Conservation (phyloP, 495 filamentous ascomycete species). For the Podospora pseudoanserina region DNA sequence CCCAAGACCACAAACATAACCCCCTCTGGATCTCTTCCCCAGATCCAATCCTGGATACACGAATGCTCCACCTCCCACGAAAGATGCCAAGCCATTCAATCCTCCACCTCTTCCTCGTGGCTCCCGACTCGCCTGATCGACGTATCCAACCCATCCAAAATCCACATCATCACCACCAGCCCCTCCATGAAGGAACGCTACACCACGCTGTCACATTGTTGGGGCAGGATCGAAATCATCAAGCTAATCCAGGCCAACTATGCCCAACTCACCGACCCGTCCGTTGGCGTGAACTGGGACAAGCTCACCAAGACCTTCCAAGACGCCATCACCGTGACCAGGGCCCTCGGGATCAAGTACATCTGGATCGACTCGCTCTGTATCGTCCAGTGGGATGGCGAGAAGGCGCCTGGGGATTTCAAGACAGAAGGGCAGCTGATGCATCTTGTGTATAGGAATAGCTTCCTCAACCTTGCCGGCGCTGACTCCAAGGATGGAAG, state of each 20-base stretch:
- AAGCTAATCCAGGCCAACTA: neutral
- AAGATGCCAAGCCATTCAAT: neutral
- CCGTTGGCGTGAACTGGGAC: neutral
- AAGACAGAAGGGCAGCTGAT: conserved; percentile 17
- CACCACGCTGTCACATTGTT: neutral
- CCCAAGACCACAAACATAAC: neutral
- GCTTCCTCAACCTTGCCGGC: conserved; percentile 23
- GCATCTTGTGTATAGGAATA: conserved; percentile 23
- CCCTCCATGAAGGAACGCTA: conserved; percentile 1
- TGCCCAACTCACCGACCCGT: neutral
- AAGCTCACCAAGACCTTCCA: conserved; percentile 11
- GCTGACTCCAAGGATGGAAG: conserved; percentile 13
- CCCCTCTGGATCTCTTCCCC: neutral
- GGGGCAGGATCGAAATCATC: neutral
- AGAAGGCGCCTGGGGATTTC: conserved; percentile 12
- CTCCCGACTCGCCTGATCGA: conserved; percentile 8
- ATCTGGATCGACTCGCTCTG: conserved; percentile 32
- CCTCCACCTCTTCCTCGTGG: neutral
- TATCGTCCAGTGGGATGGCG: conserved; percentile 21
- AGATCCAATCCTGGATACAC: neutral
- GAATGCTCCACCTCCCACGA: neutral
- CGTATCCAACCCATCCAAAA: neutral
- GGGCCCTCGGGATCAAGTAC: conserved; percentile 14
- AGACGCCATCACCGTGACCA: conserved; percentile 12
- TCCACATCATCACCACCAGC: conserved; percentile 1